phyloP scores from a whole-genome alignment of 129 eudicot species.

The Lonicera japonica region DNA sequence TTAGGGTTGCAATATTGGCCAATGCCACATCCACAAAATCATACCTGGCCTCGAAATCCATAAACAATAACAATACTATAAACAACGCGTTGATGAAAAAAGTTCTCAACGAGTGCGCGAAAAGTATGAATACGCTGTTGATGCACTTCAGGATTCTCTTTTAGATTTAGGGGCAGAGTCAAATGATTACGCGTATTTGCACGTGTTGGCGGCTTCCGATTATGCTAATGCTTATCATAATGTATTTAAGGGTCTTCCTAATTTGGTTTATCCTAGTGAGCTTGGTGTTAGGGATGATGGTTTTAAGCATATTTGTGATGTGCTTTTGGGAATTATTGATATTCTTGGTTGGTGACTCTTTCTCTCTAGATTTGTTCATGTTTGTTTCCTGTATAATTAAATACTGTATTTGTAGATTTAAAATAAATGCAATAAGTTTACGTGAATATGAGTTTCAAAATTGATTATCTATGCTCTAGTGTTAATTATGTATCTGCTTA shows the following conservation, averaged over 20 bases:
- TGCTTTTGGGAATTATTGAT: conserved; percentile 65
- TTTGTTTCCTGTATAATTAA: too few species aligned
- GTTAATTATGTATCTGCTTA: too few species aligned
- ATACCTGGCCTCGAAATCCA: conserved; percentile 37
- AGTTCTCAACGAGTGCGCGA: conserved; percentile 49
- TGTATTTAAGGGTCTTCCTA: conserved; percentile 39
- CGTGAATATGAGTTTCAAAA: too few species aligned
- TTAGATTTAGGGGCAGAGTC: conserved; percentile 39
- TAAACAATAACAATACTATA: conserved; percentile 5
- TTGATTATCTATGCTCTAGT: too few species aligned
- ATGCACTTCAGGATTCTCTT: conserved; percentile 45
- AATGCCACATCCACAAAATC: conserved; percentile 62
- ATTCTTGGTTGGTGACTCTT: conserved; percentile 27
- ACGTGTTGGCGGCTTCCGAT: conserved; percentile 79
- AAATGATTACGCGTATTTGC: conserved; percentile 71
- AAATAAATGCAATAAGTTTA: too few species aligned
- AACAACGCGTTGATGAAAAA: conserved; percentile 25
- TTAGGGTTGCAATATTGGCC: conserved; percentile 32
- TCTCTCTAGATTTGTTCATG: not conserved
- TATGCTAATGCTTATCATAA: conserved; percentile 68
- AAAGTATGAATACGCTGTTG: conserved; percentile 49
- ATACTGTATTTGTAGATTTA: too few species aligned
- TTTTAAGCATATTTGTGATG: conserved; percentile 73
- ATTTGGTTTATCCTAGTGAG: conserved; percentile 35
- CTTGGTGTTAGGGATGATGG: conserved; percentile 47